These are phyloP conservation scores for Cucurbita moschata DNA, from an alignment of 306 rosid species.

Conservation along the genomic window DNA sequence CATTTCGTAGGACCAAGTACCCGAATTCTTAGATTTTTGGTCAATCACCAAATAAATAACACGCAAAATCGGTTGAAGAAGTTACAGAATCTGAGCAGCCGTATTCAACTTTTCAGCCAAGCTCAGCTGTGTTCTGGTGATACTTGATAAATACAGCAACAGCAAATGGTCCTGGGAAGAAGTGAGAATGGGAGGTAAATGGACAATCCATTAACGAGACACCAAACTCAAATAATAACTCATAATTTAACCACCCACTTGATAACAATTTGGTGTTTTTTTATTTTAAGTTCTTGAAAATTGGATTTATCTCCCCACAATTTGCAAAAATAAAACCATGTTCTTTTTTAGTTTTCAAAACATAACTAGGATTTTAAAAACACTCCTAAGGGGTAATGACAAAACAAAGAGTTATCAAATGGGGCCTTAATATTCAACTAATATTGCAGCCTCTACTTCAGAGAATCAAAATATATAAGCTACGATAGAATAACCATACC, in stretches of 20 bases:
- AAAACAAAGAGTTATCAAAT: background rate
- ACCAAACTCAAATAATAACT: background rate
- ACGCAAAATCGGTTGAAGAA: background rate
- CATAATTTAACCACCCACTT: background rate
- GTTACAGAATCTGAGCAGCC: slow-evolving; percentile 81
- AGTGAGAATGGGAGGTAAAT: background rate
- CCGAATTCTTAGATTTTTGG: background rate
- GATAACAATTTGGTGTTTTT: background rate
- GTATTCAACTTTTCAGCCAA: slow-evolving; percentile 89
- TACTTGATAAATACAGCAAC: slow-evolving; percentile 69
- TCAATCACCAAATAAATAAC: slow-evolving; percentile 3
- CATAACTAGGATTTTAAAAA: background rate
- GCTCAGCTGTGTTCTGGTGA: slow-evolving; percentile 75
- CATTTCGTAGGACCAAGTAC: background rate
- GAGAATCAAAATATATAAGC: background rate
- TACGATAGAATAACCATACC: slow-evolving; percentile 23
- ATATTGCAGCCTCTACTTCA: background rate
- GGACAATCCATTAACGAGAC: background rate
- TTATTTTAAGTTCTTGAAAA: background rate
- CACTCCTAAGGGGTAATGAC: background rate
- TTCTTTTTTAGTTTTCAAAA: background rate
- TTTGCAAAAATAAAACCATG: background rate
- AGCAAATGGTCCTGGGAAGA: slow-evolving; percentile 61
- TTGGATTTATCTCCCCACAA: background rate
- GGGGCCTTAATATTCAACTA: background rate